Conservation (phyloP, 805 yeast genomes). For the Kazachstania kunashirensis region DNA sequence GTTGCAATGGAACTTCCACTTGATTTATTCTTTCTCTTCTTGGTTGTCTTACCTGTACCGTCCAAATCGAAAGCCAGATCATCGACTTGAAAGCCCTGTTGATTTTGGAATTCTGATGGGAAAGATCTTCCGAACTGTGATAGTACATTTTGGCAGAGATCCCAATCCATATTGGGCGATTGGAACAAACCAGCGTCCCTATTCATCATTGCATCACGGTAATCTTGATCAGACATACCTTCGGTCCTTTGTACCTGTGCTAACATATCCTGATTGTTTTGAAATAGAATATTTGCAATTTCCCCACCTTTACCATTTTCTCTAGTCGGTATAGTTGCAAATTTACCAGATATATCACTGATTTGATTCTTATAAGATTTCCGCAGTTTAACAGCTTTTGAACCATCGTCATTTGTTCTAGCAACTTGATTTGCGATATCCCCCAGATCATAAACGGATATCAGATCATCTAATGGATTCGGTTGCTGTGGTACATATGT, state of each 20-base stretch:
- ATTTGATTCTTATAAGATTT: constrained; percentile 94
- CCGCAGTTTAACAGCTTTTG: constrained; percentile 84
- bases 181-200: constrained; percentile 22
- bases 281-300: constrained; percentile 26
- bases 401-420: constrained; percentile 76
- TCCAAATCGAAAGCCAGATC: constrained; percentile 31
- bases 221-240: constrained; percentile 23
- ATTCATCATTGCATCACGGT: constrained; percentile 15
- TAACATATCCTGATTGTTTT: constrained; percentile 29
- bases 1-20: constrained; percentile 30
- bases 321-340: constrained; percentile 43
- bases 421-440: constrained; percentile 72
- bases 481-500: constrained; percentile 41
- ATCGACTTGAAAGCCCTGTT: constrained; percentile 24
- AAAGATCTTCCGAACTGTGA: constrained; percentile 27
- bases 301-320: constrained; percentile 33
- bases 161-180: constrained; percentile 24
- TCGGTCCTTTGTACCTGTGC: constrained; percentile 15
- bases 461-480: constrained; percentile 63
- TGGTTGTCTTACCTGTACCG: constrained; percentile 24
- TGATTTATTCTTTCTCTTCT: constrained; percentile 26
- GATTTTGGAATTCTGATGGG: constrained; percentile 27
- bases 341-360: constrained; percentile 74
- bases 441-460: constrained; percentile 57
- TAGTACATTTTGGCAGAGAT: constrained; percentile 23